Percentiles rank a stretch among this genome's conserved stretches.
Conservation (phyloP, 768 basidiomycete species). For the Leucosporidium creatinivorum region DNA sequence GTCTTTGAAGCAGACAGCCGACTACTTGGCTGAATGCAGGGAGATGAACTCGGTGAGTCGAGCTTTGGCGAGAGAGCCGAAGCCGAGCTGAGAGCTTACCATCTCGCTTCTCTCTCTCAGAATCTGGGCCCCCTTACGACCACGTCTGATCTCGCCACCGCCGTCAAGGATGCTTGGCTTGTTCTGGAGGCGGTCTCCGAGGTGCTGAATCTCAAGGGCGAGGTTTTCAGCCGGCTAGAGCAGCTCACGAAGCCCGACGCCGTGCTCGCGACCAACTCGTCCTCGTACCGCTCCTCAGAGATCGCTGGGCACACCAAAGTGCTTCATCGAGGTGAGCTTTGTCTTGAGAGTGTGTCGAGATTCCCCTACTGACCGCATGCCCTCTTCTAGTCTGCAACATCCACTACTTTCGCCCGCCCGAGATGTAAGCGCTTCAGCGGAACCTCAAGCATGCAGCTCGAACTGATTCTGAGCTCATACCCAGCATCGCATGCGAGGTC, state of each 20-base stretch:
- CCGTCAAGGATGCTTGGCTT: slow-evolving; percentile 7
- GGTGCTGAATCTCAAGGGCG: slow-evolving; percentile 1
- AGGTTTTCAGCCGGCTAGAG: not conserved
- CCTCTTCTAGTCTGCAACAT: slow-evolving; percentile 7
- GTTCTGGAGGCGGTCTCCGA: slow-evolving; percentile 13
- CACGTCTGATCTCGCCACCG: not conserved
- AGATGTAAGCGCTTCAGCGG: slow-evolving; percentile 3
- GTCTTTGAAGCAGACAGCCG: not conserved
- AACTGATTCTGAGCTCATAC: not conserved
- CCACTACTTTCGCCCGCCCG: slow-evolving; percentile 14
- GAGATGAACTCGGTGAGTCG: too few relatives aligned
- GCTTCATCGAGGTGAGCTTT: slow-evolving; percentile 1
- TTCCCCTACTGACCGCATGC: not conserved
- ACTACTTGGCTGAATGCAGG: not conserved
- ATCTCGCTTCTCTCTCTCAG: not conserved
- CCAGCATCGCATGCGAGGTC: slow-evolving; percentile 3
- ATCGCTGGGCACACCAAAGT: not conserved
- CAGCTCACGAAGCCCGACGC: not conserved
- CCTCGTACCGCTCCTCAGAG: slow-evolving; percentile 5
- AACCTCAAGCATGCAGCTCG: not conserved
- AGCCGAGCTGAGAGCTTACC: too few relatives aligned
- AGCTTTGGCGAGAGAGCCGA: too few relatives aligned
- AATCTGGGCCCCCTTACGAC: not conserved
- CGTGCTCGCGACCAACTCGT: slow-evolving; percentile 9
- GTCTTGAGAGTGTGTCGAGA: not conserved